phyloP scores from a whole-genome alignment of 1,139 yeast genomes.

The Yamadazyma taylorii region DNA sequence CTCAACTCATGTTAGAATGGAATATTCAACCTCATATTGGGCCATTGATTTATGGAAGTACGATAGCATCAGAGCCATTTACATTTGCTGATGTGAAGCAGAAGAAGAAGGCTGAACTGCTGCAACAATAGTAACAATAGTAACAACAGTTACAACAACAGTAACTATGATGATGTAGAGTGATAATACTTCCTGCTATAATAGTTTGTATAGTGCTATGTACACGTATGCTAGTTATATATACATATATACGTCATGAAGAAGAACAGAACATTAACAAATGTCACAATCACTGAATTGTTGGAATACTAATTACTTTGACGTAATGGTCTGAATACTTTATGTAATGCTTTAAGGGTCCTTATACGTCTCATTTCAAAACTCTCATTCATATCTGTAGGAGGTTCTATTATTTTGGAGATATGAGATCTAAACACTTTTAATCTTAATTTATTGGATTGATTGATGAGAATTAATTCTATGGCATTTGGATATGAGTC shows the following conservation, averaged over 20 bases:
- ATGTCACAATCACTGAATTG: too few species aligned
- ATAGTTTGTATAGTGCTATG: background rate
- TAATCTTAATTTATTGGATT: conserved; percentile 19
- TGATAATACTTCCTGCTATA: background rate
- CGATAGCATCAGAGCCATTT: conserved; percentile 31
- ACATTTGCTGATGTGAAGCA: conserved; percentile 27
- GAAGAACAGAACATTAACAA: too few species aligned
- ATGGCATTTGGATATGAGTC: conserved; percentile 37
- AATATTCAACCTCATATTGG: conserved; percentile 93
- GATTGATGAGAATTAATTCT: conserved; percentile 26
- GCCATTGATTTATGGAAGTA: conserved; percentile 67
- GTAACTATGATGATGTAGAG: too few species aligned
- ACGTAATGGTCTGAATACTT: conserved; percentile 4
- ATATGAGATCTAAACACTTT: conserved; percentile 25
- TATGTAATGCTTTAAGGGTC: conserved; percentile 17
- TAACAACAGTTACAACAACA: too few species aligned
- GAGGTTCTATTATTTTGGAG: conserved; percentile 22
- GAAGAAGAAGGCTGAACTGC: too few species aligned
- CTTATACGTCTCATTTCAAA: conserved; percentile 22
- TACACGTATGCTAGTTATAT: conserved; percentile 4
- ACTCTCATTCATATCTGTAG: conserved; percentile 16
- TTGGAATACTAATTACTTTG: background rate
- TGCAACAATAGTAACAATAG: too few species aligned
- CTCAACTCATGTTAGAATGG: conserved; percentile 77
- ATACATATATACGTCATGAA: background rate